phyloP scores from a whole-genome alignment of 768 basidiomycete genomes.

The Porphyrellus cyaneotinctus region DNA sequence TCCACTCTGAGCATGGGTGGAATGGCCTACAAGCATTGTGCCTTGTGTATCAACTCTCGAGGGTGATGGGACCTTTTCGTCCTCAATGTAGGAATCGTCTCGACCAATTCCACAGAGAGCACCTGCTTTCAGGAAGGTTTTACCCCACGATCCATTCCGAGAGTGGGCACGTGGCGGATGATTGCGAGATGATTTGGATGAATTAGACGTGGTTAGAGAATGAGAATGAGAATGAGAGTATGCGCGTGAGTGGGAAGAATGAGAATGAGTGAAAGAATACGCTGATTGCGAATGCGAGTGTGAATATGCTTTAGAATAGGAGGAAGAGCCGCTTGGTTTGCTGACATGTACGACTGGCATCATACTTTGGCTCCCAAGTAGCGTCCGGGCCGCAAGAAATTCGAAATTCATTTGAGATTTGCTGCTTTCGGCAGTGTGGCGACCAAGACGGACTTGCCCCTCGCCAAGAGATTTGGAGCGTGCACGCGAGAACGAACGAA shows the following conservation, averaged over 20 bases:
- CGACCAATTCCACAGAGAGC: constrained; percentile 23
- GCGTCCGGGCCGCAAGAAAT: constrained; percentile 61
- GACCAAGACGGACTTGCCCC: constrained; percentile 14
- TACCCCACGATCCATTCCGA: constrained; percentile 38
- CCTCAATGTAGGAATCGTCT: constrained; percentile 24
- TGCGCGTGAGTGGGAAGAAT: constrained; percentile 24
- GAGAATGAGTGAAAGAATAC: constrained; percentile 19
- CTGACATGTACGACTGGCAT: constrained; percentile 39
- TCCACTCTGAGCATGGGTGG: background rate
- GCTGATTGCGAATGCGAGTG: constrained; percentile 26
- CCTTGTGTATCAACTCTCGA: constrained; percentile 25
- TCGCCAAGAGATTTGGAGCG: constrained; percentile 36
- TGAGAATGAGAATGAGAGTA: constrained; percentile 36
- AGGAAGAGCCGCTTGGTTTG: constrained; percentile 13
- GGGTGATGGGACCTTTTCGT: constrained; percentile 21
- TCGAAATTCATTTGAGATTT: constrained; percentile 37
- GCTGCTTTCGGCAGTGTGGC: constrained; percentile 21
- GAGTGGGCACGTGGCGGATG: constrained; percentile 24
- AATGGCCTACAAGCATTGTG: constrained; percentile 6
- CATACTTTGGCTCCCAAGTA: constrained; percentile 60
- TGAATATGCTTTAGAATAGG: constrained; percentile 29
- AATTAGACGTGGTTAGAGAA: constrained; percentile 33
- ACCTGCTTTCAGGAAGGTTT: constrained; percentile 35
- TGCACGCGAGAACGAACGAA: constrained; percentile 58
- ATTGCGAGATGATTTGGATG: constrained; percentile 31